A percentile compares a stretch with the other conserved stretches of the same genome.
Evolutionary conservation across 768 basidiomycete genomes (phyloP).

Genomic region (Panellus pusillus): DNA sequence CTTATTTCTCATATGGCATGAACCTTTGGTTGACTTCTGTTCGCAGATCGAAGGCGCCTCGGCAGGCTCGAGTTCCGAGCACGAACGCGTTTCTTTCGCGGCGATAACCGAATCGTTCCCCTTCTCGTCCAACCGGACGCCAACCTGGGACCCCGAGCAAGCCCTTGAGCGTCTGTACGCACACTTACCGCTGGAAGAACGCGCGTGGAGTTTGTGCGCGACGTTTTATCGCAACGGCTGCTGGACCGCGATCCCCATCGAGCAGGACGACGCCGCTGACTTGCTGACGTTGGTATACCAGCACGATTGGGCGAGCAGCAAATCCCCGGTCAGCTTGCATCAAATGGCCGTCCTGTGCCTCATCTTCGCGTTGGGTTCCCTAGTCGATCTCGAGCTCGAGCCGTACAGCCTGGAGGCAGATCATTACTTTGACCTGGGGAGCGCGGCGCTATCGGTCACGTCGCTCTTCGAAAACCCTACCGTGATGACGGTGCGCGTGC

Average conservation of each 20-base stretch:
- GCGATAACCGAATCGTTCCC: conserved; percentile 27
- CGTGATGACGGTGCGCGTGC: conserved; percentile 40
- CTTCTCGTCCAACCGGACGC: conserved; percentile 22
- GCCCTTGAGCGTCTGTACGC: conserved; percentile 26
- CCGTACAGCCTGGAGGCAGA: conserved; percentile 40
- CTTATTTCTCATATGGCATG: neutral
- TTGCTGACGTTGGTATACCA: conserved; percentile 20
- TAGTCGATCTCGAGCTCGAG: conserved; percentile 28
- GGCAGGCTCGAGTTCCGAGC: neutral
- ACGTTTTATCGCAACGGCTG: conserved; percentile 42
- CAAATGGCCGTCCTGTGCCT: conserved; percentile 24
- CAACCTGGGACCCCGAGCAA: conserved; percentile 20
- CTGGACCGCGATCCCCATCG: conserved; percentile 45
- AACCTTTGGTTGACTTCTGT: neutral
- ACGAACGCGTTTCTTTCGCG: conserved; percentile 4
- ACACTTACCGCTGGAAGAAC: conserved; percentile 34
- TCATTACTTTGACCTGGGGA: conserved; percentile 44
- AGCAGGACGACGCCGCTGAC: conserved; percentile 46
- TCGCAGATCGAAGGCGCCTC: conserved; percentile 13
- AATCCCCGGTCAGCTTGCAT: conserved; percentile 6
- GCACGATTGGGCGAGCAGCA: neutral
- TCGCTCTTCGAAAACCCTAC: conserved; percentile 40
- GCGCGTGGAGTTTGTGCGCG: conserved; percentile 44
- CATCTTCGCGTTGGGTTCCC: conserved; percentile 22
- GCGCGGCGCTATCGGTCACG: conserved; percentile 39